These are phyloP conservation scores for Colletotrichum lini DNA, from an alignment of 2,329 filamentous ascomycete genomes.

Conservation along the genomic window DNA sequence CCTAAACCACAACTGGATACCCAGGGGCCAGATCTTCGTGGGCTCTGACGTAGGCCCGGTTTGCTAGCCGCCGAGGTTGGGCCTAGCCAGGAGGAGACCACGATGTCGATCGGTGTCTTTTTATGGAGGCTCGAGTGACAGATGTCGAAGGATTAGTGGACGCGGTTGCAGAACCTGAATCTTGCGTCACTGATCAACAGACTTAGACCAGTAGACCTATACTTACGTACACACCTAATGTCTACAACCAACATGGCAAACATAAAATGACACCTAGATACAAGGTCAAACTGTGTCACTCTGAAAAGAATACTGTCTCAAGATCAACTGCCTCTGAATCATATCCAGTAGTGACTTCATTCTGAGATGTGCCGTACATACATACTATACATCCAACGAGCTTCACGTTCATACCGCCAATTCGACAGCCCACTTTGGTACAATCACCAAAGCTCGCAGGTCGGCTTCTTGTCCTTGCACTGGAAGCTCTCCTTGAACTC, in stretches of 20 bases:
- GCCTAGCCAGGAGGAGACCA: neutral
- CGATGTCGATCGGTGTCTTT: neutral
- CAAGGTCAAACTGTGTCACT: neutral
- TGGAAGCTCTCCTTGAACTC: conserved; percentile 78
- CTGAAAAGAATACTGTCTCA: neutral
- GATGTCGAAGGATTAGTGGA: neutral
- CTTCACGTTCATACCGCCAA: neutral
- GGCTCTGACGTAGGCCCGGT: neutral
- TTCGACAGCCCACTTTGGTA: neutral
- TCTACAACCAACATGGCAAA: neutral
- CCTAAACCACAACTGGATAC: neutral
- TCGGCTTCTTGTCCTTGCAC: conserved; percentile 68
- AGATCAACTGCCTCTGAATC: neutral
- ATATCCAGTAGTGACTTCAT: conserved; percentile 1
- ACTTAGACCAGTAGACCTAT: too few species aligned
- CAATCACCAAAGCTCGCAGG: conserved; percentile 42
- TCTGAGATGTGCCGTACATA: conserved; percentile 17
- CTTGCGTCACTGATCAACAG: neutral
- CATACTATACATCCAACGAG: conserved; percentile 10
- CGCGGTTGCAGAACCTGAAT: neutral
- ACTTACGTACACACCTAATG: neutral
- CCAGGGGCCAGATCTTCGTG: neutral
- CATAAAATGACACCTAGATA: neutral
- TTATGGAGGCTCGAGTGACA: neutral
- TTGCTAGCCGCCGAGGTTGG: neutral